These are phyloP conservation scores for Bullera alba DNA, from an alignment of 768 basidiomycete species.

Conservation along the genomic window DNA sequence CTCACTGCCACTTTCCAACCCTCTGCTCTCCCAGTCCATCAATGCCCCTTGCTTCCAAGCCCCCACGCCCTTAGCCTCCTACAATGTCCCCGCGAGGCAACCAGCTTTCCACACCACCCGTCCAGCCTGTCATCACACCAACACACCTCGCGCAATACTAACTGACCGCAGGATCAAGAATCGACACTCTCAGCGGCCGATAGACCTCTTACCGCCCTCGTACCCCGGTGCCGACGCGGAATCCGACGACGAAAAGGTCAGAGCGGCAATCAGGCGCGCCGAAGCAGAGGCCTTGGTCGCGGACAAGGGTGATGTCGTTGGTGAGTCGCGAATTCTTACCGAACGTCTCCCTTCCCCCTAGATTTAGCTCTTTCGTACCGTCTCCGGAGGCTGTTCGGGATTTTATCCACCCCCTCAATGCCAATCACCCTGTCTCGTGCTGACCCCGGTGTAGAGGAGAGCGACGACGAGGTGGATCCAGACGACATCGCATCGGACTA, in stretches of 20 bases:
- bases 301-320: conserved; percentile 59
- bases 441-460: conserved; percentile 11
- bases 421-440: background rate
- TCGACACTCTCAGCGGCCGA: conserved; percentile 57
- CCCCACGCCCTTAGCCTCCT: no score
- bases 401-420: no score
- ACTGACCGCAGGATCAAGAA: conserved; percentile 57
- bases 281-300: conserved; percentile 53
- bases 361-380: no score
- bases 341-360: no score
- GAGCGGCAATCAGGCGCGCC: conserved; percentile 53
- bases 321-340: conserved; percentile 51
- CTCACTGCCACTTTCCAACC: background rate
- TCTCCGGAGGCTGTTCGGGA: no score
- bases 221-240: conserved; percentile 12
- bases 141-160: no score
- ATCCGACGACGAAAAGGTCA: conserved; percentile 53
- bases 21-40: background rate
- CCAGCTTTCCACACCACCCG: no score
- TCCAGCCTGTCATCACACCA: background rate
- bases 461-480: conserved; percentile 33
- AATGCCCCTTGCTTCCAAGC: no score
- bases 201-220: conserved; percentile 53
- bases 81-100: no score
- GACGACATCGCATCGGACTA: conserved; percentile 37